A percentile compares a stretch with the other conserved stretches of the same genome.
phyloP scores from a whole-genome alignment of 1,139 yeast genomes.

The Pichia inconspicua region DNA sequence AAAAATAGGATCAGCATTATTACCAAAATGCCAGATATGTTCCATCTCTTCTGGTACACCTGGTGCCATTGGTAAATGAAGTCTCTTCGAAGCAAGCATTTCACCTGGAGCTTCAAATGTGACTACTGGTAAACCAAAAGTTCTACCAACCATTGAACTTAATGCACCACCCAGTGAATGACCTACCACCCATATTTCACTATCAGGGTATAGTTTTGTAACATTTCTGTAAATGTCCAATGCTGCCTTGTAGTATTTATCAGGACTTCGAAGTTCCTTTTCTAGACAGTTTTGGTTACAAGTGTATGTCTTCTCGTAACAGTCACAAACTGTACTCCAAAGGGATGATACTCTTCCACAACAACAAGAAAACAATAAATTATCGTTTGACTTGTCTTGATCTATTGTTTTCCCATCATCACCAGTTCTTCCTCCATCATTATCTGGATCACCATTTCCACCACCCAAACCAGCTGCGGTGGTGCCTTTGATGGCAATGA shows the following conservation, averaged over 20 bases:
- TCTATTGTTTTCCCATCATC: slow-evolving; percentile 71
- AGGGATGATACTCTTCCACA: slow-evolving; percentile 88
- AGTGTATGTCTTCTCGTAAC: slow-evolving; percentile 77
- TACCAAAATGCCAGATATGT: slow-evolving; percentile 91
- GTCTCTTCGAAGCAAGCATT: slow-evolving; percentile 66
- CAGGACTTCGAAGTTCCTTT: slow-evolving; percentile 61
- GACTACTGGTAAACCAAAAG: slow-evolving; percentile 85
- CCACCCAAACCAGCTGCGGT: slow-evolving; percentile 74
- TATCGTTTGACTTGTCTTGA: slow-evolving; percentile 80
- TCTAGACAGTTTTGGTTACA: slow-evolving; percentile 88
- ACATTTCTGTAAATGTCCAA: slow-evolving; percentile 75
- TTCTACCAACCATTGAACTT: slow-evolving; percentile 73
- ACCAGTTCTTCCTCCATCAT: slow-evolving; percentile 63
- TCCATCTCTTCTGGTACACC: slow-evolving; percentile 75
- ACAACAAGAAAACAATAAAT: slow-evolving; percentile 85
- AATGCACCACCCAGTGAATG: slow-evolving; percentile 94
- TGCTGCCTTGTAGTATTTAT: slow-evolving; percentile 75
- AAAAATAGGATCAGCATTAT: slow-evolving; percentile 93
- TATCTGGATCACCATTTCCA: slow-evolving; percentile 64
- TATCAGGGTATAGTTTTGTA: slow-evolving; percentile 55
- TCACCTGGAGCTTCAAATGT: slow-evolving; percentile 96
- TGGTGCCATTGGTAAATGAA: slow-evolving; percentile 91
- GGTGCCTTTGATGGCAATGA: slow-evolving; percentile 86
- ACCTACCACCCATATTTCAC: slow-evolving; percentile 86
- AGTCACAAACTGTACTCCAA: slow-evolving; percentile 96